Percentiles rank a stretch among this genome's conserved stretches.
phyloP scores from a whole-genome alignment of 2,329 filamentous ascomycete genomes.

The Esteya vermicola region DNA sequence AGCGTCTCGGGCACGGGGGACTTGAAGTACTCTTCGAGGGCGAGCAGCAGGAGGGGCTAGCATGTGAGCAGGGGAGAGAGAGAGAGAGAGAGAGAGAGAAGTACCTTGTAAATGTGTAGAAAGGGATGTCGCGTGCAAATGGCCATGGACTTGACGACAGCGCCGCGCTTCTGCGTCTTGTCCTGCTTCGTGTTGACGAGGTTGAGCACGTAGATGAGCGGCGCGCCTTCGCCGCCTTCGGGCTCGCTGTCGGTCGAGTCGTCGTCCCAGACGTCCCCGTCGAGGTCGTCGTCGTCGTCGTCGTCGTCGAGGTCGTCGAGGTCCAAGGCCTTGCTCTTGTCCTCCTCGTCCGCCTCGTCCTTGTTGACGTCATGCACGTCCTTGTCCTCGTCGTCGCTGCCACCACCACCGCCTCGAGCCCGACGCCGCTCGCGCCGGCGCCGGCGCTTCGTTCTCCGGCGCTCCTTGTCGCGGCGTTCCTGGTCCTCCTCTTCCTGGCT shows the following conservation, averaged over 20 bases:
- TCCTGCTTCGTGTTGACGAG: constrained; percentile 97
- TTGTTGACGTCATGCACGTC: constrained; percentile 22
- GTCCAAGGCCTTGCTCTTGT: constrained; percentile 31
- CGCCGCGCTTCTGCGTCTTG: constrained; percentile 81
- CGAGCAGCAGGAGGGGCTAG: constrained; percentile 74
- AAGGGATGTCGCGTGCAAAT: constrained; percentile 97
- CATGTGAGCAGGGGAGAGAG: no score
- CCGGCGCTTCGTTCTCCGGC: constrained; percentile 34
- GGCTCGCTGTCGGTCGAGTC: constrained; percentile 47
- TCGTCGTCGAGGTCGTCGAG: constrained; percentile 24
- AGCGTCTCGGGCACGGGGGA: constrained; percentile 78
- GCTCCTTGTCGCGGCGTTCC: constrained; percentile 44
- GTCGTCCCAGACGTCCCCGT: constrained; percentile 34
- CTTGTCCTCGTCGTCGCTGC: constrained; percentile 32
- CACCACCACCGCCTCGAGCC: constrained; percentile 33
- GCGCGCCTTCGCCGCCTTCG: constrained; percentile 67
- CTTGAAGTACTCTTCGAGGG: constrained; percentile 94
- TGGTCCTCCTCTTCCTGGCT: constrained; percentile 70
- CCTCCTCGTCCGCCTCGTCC: constrained; percentile 26
- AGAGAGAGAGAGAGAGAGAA: no score
- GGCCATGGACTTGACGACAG: constrained; percentile 94
- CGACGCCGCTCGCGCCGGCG: constrained; percentile 29
- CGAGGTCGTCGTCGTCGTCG: constrained; percentile 28
- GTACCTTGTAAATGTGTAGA: constrained; percentile 91
- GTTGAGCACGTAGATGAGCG: constrained; percentile 92